Evolutionary conservation across 768 basidiomycete genomes (phyloP).

Genomic region (Trichaptum fuscoviolaceum): DNA sequence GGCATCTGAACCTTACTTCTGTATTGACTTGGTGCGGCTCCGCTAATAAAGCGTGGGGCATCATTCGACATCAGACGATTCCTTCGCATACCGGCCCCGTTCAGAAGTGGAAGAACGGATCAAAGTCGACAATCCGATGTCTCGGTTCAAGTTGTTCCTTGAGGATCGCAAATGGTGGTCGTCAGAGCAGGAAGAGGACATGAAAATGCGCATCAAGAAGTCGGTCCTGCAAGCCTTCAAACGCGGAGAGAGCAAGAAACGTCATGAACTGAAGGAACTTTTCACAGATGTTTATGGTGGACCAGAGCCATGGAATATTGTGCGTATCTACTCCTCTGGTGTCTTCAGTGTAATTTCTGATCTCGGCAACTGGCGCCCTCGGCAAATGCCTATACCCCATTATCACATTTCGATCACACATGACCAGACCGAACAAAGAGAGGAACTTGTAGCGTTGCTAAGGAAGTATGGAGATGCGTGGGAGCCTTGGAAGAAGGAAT

Average conservation of each 20-base stretch:
- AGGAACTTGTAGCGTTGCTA: conserved; percentile 67
- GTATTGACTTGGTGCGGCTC: conserved; percentile 4
- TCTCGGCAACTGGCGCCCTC: conserved; percentile 4
- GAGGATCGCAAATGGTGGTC: conserved; percentile 86
- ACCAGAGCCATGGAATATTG: conserved; percentile 79
- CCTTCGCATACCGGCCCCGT: conserved; percentile 85
- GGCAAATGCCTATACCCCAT: conserved; percentile 3
- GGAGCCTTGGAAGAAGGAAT: conserved; percentile 82
- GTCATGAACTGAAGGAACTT: conserved; percentile 68
- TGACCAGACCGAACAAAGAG: conserved; percentile 65
- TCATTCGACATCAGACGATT: conserved; percentile 93
- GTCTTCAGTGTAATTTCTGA: conserved; percentile 2
- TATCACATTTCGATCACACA: not conserved
- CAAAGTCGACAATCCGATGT: conserved; percentile 85
- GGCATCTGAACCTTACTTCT: conserved; percentile 3
- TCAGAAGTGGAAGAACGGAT: conserved; percentile 91
- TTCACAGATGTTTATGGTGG: conserved; percentile 88
- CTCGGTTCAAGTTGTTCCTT: conserved; percentile 80
- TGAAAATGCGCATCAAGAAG: conserved; percentile 61
- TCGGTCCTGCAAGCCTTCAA: conserved; percentile 78
- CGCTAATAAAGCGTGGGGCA: conserved; percentile 66
- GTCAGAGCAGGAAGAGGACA: conserved; percentile 61
- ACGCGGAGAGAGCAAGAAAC: conserved; percentile 64
- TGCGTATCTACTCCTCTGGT: conserved; percentile 33
- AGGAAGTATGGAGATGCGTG: conserved; percentile 83